Percentiles rank a stretch among this genome's conserved stretches.
Conservation (phyloP, 345 rosid genomes). For the Cardiospermum halicacabum region DNA sequence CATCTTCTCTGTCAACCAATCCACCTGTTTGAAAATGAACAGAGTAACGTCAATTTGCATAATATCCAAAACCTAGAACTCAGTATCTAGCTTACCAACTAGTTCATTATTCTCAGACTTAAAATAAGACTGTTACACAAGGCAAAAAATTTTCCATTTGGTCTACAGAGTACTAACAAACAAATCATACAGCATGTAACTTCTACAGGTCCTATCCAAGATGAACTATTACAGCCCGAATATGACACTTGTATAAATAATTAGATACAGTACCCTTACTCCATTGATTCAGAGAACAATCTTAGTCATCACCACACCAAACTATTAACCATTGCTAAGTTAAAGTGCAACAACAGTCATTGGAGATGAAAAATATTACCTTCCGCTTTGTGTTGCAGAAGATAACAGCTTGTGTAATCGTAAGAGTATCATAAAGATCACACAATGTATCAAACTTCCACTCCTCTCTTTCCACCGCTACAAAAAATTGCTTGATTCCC, state of each 20-base stretch:
- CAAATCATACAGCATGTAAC: too few relatives aligned
- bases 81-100: not conserved
- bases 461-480: slow-evolving; percentile 93
- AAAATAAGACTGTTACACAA: too few relatives aligned
- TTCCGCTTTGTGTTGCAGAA: slow-evolving; percentile 97
- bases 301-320: not conserved
- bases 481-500: slow-evolving; percentile 96
- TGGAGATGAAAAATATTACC: slow-evolving; percentile 34
- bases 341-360: not conserved
- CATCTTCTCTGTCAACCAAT: slow-evolving; percentile 98
- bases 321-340: not conserved
- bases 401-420: slow-evolving; percentile 92
- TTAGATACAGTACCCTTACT: not conserved
- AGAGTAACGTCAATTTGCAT: not conserved
- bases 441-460: slow-evolving; percentile 98
- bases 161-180: too few relatives aligned
- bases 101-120: not conserved
- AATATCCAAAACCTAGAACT: not conserved
- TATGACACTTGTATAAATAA: not conserved
- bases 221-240: not conserved
- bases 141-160: too few relatives aligned
- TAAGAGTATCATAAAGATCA: slow-evolving; percentile 94
- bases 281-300: not conserved
- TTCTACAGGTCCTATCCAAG: not conserved
- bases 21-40: slow-evolving; percentile 54